These are phyloP conservation scores for Cutaneotrichosporon dermatis DNA, from an alignment of 1,284 basidiomycete species.

Conservation along the genomic window DNA sequence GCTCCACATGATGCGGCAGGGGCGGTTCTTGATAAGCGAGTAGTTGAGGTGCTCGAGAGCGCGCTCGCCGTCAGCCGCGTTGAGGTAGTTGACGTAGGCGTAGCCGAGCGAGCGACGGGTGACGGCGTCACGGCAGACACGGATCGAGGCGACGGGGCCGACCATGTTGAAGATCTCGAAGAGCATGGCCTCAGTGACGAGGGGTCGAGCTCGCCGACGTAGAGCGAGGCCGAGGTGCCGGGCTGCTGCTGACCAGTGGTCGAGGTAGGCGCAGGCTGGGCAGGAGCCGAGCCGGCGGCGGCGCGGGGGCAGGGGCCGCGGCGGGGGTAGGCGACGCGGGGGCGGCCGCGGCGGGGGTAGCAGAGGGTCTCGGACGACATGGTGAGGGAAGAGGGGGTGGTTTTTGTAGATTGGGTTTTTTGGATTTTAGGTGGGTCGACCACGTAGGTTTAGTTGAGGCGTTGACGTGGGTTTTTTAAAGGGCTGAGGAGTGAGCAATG, in stretches of 20 bases:
- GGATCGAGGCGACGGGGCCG: constrained; percentile 97
- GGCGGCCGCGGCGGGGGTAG: constrained; percentile 25
- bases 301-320: constrained; percentile 21
- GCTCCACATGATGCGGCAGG: constrained; percentile 99
- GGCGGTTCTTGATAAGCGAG: constrained; percentile 95
- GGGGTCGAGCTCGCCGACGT: constrained; percentile 97
- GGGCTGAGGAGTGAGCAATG: neutral
- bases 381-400: constrained; percentile 3
- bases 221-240: constrained; percentile 84
- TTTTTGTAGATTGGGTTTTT: constrained; percentile 10
- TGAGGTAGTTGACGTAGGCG: constrained; percentile 99
- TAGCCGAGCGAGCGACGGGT: constrained; percentile 99
- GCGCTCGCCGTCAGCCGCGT: constrained; percentile 94
- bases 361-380: constrained; percentile 35
- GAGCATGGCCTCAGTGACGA: constrained; percentile 98
- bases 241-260: constrained; percentile 58
- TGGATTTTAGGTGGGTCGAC: constrained; percentile 20
- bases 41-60: constrained; percentile 99
- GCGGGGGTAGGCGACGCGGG: constrained; percentile 25
- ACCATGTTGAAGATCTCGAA: constrained; percentile 99
- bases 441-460: constrained; percentile 22
- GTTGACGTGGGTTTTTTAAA: constrained; percentile 28
- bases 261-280: constrained; percentile 53
- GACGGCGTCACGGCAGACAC: constrained; percentile 99
- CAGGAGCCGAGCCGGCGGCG: constrained; percentile 24